Evolutionary conservation across 129 eudicot species (phyloP).

Genomic region (Saussurea involucrata): DNA sequence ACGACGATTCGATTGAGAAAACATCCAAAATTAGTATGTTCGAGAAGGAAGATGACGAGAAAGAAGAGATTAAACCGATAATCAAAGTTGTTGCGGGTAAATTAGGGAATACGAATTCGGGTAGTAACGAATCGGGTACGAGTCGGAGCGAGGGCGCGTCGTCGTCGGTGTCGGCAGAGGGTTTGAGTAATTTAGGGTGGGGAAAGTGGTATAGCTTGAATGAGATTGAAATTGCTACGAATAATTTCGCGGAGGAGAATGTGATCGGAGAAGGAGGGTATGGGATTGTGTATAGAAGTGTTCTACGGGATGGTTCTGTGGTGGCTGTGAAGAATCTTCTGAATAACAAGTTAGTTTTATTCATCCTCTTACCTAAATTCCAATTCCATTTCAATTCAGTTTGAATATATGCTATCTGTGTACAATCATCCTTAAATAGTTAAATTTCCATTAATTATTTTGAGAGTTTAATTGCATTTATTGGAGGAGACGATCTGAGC

Average conservation of each 20-base stretch:
- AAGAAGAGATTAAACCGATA: slow-evolving; percentile 20
- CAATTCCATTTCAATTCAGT: neutral
- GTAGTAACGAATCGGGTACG: slow-evolving; percentile 56
- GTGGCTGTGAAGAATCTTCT: slow-evolving; percentile 83
- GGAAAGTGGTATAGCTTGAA: slow-evolving; percentile 73
- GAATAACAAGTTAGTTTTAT: slow-evolving; percentile 66
- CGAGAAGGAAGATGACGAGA: slow-evolving; percentile 25
- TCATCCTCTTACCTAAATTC: neutral
- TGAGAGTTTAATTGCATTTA: neutral
- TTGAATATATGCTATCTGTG: neutral
- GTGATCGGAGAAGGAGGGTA: slow-evolving; percentile 95
- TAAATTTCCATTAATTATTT: neutral
- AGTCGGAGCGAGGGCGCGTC: slow-evolving; percentile 45
- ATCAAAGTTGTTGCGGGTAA: slow-evolving; percentile 38
- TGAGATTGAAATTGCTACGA: slow-evolving; percentile 65
- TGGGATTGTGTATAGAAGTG: slow-evolving; percentile 75
- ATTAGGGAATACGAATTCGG: slow-evolving; percentile 48
- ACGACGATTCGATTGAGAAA: slow-evolving; percentile 16
- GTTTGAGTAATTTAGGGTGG: slow-evolving; percentile 56
- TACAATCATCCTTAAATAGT: neutral
- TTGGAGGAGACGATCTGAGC: slow-evolving; percentile 12
- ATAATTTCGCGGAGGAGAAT: slow-evolving; percentile 50
- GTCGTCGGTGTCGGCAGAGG: slow-evolving; percentile 49
- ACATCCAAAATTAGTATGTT: slow-evolving; percentile 8
- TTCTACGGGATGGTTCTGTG: slow-evolving; percentile 63